These are phyloP conservation scores for Annulohypoxylon nitens DNA, from an alignment of 495 filamentous ascomycete genomes.

Conservation along the genomic window DNA sequence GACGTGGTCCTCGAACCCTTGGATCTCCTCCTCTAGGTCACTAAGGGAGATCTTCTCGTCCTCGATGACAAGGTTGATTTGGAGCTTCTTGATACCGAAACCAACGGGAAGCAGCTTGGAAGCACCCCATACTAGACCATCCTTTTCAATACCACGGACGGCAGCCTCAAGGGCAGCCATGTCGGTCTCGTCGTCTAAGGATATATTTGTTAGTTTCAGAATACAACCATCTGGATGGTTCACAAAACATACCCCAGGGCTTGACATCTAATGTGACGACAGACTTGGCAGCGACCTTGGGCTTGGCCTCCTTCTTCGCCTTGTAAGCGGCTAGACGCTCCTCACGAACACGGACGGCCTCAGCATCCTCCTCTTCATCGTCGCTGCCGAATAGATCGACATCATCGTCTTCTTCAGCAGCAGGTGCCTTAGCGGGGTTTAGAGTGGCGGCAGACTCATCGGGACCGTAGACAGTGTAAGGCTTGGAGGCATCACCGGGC, in stretches of 20 bases:
- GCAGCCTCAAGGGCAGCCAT: constrained; percentile 83
- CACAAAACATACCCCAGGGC: constrained; percentile 86
- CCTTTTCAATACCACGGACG: constrained; percentile 89
- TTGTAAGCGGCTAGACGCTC: constrained; percentile 92
- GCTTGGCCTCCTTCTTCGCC: constrained; percentile 95
- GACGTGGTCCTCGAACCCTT: constrained; percentile 91
- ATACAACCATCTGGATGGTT: background rate
- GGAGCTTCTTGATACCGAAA: constrained; percentile 99
- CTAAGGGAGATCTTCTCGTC: constrained; percentile 94
- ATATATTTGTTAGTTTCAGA: constrained; percentile 39
- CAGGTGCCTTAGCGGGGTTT: constrained; percentile 90
- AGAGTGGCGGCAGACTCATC: constrained; percentile 78
- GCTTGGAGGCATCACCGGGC: constrained; percentile 88
- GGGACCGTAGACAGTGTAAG: constrained; percentile 91
- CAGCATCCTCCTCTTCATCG: constrained; percentile 93
- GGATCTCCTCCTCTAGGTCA: constrained; percentile 87
- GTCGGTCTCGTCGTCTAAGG: constrained; percentile 88
- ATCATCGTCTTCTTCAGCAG: constrained; percentile 83
- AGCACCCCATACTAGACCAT: constrained; percentile 96
- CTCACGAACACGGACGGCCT: constrained; percentile 84
- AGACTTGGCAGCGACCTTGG: constrained; percentile 93
- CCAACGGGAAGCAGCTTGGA: constrained; percentile 89
- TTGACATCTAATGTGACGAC: constrained; percentile 96
- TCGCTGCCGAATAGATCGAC: constrained; percentile 90
- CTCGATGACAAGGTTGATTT: constrained; percentile 97